Base-by-base conservation (phyloP, 169 alveolate species). In the Plasmodium berghei region DNA sequence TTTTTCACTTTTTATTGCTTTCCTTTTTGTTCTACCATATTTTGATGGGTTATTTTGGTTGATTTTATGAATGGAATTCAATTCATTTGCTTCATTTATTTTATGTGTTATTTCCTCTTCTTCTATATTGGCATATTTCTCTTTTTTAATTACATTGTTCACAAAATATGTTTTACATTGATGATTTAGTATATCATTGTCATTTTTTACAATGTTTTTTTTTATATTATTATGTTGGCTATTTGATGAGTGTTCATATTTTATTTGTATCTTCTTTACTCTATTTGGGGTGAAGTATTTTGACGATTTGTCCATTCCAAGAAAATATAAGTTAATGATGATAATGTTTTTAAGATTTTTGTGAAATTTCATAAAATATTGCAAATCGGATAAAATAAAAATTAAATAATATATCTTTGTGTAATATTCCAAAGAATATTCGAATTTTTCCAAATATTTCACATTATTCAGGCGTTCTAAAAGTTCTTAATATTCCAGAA, bases 221-320 rank as follows among this genome's bases (percentile, higher is more conserved):
- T 34, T 62, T 4, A 45, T 42, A 18, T 28, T 73, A 24, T 42
- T 73, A 28, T 8, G 1, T 12, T 56, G 18, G 20, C 48, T 49
- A 56, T 56, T 73, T 14, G 26, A 40, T 9, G 14, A n/a, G 18
- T 24, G 45, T 75, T 75, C 89, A 22, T 75, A 75, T 58, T 20
- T 48, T 45, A 75, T 63, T 42, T 49, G 73, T 63, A 75, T 49
- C 46, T 75, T 75, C 56, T 63, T 75, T 56, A 54, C 61, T 42
- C 42, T 48, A 66, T 63, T 69, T 22, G 62, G 62, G 58, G n/a
- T 16, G 54, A 75, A 75, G 16, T 75, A 75, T 9, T 62, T 75
- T 28, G 89, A 75, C 54, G 61, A 45, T 63, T 67, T 66, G 8
- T 75, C 75, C 89, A 75, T 75, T 28, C 6, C 64, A 40, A 75